phyloP scores from a whole-genome alignment of 495 filamentous ascomycete genomes.

The Tuber indicum region DNA sequence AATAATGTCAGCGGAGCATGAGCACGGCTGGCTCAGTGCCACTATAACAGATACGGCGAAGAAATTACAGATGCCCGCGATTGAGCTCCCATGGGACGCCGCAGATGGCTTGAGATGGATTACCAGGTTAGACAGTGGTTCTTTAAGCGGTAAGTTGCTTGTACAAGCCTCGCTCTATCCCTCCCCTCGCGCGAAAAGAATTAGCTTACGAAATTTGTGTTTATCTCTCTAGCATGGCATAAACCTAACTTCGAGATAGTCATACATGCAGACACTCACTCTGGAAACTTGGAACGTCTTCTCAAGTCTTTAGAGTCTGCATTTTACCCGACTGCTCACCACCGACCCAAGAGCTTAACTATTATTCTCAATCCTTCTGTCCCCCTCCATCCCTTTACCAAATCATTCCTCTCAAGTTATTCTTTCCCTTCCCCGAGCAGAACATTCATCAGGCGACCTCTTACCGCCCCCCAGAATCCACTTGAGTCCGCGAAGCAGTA shows the following conservation, averaged over 20 bases:
- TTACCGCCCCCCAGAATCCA: conserved; percentile 40
- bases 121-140: conserved; percentile 54
- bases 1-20: conserved; percentile 47
- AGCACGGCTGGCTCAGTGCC: conserved; percentile 49
- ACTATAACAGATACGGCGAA: conserved; percentile 43
- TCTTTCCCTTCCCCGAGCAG: conserved; percentile 50
- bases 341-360: conserved; percentile 45
- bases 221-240: conserved; percentile 49
- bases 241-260: conserved; percentile 56
- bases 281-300: conserved; percentile 56
- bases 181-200: conserved; percentile 8
- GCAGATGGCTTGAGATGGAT: conserved; percentile 60
- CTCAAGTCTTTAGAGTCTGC: conserved; percentile 56
- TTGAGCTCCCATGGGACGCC: conserved; percentile 51
- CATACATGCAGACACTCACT: conserved; percentile 54
- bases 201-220: conserved; percentile 13
- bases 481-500: conserved; percentile 52
- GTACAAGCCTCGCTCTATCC: conserved; percentile 14
- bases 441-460: conserved; percentile 50
- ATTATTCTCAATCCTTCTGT: conserved; percentile 59
- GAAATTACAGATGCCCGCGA: conserved; percentile 45
- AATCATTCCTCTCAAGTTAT: conserved; percentile 50
- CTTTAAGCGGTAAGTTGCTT: conserved; percentile 49
- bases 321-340: conserved; percentile 51
- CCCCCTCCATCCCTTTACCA: conserved; percentile 49